Percentiles rank a stretch among this genome's conserved stretches.
phyloP scores from a whole-genome alignment of 768 basidiomycete genomes.

The Tephrocybe sp. region DNA sequence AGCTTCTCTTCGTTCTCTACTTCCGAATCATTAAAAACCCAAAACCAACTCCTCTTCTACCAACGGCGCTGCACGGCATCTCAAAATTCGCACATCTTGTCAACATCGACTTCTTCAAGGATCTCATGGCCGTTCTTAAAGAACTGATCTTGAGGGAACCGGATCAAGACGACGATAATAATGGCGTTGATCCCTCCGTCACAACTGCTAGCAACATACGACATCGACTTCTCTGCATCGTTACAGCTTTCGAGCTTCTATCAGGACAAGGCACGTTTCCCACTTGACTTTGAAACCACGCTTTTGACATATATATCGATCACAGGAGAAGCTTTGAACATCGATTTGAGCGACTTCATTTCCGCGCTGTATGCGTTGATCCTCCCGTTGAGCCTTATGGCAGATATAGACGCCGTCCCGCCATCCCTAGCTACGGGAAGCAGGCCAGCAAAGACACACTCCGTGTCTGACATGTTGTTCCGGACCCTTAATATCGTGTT shows the following conservation, averaged over 20 bases:
- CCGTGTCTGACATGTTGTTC: conserved; percentile 77
- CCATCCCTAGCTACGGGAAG: conserved; percentile 24
- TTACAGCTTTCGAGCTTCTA: conserved; percentile 96
- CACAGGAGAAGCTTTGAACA: conserved; percentile 93
- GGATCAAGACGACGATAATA: conserved; percentile 35
- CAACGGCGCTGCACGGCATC: conserved; percentile 88
- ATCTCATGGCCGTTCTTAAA: conserved; percentile 86
- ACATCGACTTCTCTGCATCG: conserved; percentile 79
- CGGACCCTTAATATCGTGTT: conserved; percentile 81
- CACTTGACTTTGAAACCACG: conserved; percentile 6
- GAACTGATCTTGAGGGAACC: conserved; percentile 60
- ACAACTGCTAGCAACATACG: conserved; percentile 39
- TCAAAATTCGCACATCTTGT: conserved; percentile 94
- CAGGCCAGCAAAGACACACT: conserved; percentile 28
- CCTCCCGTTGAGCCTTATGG: conserved; percentile 65
- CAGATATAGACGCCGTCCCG: conserved; percentile 59
- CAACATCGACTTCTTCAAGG: conserved; percentile 98
- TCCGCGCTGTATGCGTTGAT: conserved; percentile 82
- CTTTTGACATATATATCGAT: conserved; percentile 12
- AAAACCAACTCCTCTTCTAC: conserved; percentile 73
- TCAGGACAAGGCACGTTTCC: conserved; percentile 82
- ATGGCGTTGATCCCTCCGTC: conserved; percentile 29
- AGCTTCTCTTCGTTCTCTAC: conserved; percentile 95
- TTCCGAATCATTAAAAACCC: conserved; percentile 93
- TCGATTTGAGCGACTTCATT: conserved; percentile 91